Evolutionary conservation across 192 early-diverging fungal species (phyloP).

Genomic region (Coemansia sp.): DNA sequence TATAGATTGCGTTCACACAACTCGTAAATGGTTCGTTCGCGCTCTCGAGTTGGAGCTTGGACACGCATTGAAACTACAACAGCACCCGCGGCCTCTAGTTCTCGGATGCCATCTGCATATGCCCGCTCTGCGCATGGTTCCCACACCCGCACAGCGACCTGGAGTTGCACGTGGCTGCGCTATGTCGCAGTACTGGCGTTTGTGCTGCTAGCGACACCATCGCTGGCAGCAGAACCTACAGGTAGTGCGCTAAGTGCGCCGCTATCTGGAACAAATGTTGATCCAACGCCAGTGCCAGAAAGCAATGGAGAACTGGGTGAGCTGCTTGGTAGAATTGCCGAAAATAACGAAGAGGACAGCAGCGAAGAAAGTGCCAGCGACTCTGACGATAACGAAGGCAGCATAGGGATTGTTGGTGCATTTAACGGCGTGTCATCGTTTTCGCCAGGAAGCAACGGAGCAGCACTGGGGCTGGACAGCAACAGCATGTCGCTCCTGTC

Average conservation of each 20-base stretch:
- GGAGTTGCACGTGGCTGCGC: conserved; percentile 13
- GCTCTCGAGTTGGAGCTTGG: too few relatives aligned
- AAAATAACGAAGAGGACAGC: not conserved
- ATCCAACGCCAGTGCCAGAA: conserved; percentile 1
- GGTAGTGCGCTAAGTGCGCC: not conserved
- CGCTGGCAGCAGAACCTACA: conserved; percentile 17
- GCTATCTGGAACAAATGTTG: too few relatives aligned
- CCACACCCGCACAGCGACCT: conserved; percentile 14
- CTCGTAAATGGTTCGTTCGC: too few relatives aligned
- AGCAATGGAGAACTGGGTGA: not conserved
- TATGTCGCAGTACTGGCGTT: conserved; percentile 20
- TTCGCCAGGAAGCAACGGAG: conserved; percentile 22
- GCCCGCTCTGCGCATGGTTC: not conserved
- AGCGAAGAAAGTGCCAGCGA: conserved; percentile 1
- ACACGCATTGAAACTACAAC: too few relatives aligned
- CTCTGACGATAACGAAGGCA: conserved; percentile 21
- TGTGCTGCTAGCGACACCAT: conserved; percentile 23
- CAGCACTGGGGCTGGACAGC: conserved; percentile 31
- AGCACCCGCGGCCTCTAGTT: too few relatives aligned
- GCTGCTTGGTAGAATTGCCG: conserved; percentile 4
- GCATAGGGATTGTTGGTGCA: conserved; percentile 51
- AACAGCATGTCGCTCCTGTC: conserved; percentile 32
- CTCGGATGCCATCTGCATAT: too few relatives aligned
- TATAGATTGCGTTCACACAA: too few relatives aligned
- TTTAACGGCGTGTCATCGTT: conserved; percentile 52